A percentile compares a stretch with the other conserved stretches of the same genome.
Conservation (phyloP, 1,284 basidiomycete species). For the Coniophora puteana region DNA sequence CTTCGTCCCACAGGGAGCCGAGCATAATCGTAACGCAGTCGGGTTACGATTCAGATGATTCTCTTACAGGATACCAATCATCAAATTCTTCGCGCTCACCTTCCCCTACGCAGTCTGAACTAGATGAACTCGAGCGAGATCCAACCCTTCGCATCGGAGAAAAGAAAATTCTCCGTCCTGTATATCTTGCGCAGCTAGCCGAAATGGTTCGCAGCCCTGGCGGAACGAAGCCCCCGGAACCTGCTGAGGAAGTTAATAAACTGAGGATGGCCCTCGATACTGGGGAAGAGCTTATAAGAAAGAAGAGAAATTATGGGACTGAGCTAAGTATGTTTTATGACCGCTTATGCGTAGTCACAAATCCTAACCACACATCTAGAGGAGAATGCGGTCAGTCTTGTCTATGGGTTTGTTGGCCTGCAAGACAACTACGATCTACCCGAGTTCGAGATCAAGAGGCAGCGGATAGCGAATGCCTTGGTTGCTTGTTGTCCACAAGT, state of each 20-base stretch:
- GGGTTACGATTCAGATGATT: slow-evolving; percentile 78
- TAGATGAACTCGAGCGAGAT: slow-evolving; percentile 82
- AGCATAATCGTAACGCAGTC: slow-evolving; percentile 14
- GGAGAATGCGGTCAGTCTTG: slow-evolving; percentile 86
- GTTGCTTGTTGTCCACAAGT: slow-evolving; percentile 75
- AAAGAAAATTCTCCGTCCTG: slow-evolving; percentile 69
- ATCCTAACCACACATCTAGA: slow-evolving; percentile 37
- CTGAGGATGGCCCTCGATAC: slow-evolving; percentile 75
- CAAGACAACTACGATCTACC: slow-evolving; percentile 84
- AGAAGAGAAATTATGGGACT: slow-evolving; percentile 78
- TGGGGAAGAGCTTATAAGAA: slow-evolving; percentile 79
- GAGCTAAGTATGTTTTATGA: slow-evolving; percentile 73
- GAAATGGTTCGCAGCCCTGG: slow-evolving; percentile 57
- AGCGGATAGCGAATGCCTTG: slow-evolving; percentile 75
- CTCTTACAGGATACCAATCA: slow-evolving; percentile 73
- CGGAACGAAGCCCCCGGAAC: slow-evolving; percentile 46
- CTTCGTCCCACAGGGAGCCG: slow-evolving; percentile 3
- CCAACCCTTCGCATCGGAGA: slow-evolving; percentile 67
- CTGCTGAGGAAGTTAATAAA: slow-evolving; percentile 68
- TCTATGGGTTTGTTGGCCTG: slow-evolving; percentile 69
- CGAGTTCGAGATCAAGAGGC: slow-evolving; percentile 75
- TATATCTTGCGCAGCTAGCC: slow-evolving; percentile 80
- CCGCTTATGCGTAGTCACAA: background rate
- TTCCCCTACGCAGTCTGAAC: slow-evolving; percentile 77
- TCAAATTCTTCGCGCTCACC: slow-evolving; percentile 67